A percentile compares a stretch with the other conserved stretches of the same genome.
These are phyloP conservation scores for Capsicum rhomboideum DNA, from an alignment of 257 asterid genomes.

Conservation along the genomic window DNA sequence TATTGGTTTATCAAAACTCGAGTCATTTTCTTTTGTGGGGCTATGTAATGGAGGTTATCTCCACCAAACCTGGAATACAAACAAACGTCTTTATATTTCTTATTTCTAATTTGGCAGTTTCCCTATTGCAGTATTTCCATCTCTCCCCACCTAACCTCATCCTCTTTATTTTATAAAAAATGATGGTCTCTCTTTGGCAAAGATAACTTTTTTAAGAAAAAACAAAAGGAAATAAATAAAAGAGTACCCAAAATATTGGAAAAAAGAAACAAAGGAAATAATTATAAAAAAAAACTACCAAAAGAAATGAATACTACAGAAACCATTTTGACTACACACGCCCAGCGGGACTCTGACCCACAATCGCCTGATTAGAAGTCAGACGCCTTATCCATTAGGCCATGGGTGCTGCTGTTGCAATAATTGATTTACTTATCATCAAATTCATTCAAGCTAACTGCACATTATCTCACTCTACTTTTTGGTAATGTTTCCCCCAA, in stretches of 20 bases:
- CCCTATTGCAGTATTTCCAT: no score
- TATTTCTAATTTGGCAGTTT: not conserved
- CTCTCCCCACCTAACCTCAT: not conserved
- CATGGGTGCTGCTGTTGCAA: not conserved
- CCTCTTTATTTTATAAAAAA: not conserved
- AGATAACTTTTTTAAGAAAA: not conserved
- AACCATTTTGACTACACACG: no score
- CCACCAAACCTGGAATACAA: not conserved
- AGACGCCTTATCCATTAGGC: constrained; percentile 10
- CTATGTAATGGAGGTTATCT: not conserved
- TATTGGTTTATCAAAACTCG: not conserved
- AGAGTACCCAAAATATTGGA: not conserved
- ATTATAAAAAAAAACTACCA: not conserved
- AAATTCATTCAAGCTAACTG: no score
- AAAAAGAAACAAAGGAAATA: not conserved
- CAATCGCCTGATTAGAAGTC: constrained; percentile 52
- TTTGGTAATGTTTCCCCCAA: no score
- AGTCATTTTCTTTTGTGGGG: not conserved
- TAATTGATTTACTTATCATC: no score
- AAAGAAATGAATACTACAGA: no score
- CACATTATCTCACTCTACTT: not conserved
- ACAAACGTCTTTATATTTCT: not conserved
- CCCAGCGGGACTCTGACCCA: constrained; percentile 50
- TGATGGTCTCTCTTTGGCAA: no score
- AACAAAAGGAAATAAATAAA: not conserved